Base-by-base conservation (phyloP, 805 yeast genomes). In the Wickerhamomyces bovis region DNA sequence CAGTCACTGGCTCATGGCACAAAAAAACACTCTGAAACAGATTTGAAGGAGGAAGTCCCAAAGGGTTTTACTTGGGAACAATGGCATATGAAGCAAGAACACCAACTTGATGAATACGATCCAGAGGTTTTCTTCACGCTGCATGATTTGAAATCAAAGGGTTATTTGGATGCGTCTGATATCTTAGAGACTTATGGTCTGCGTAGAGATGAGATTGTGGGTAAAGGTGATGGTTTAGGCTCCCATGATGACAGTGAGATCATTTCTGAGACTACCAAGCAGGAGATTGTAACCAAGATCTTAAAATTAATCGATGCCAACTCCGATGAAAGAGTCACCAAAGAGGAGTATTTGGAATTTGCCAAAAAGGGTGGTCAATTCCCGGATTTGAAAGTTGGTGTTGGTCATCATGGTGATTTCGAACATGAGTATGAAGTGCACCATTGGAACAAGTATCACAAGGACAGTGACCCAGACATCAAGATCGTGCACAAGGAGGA, bases 11-110 rank as follows among this genome's bases (percentile, higher is more conserved):
- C 55, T 7, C 62, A 58, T 39, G 57, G 55, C 2, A 35, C 38
- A 1, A 6, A 28, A 10, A 41, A 38, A 11, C 55, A 52, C 15
- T 43, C 49, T 13, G 52, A 47, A 12, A 58, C 62, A 9, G 53
- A 55, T 28, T 43, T 60, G 8, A 46, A 45, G 12, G 58, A 76
- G 47, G 47, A 52, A 15, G 71, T 71, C 23, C 89, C 89, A 2
- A 66, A 65, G 11, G 80, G 77, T 0, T 56, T 78, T 33, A 65
- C 78, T 16, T 87, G 95, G 95, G 88, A 84, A 57, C 76, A 77
- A 55, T 85, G 90, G 86, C 98, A 92, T 64, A 90, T 92, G 97
- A 72, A 77, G 55, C 81, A 80, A 54, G 98, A 92, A 67, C 97
- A 92, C 67, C 85, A 80, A 16, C 53, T 87, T 49, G 89, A 85